Evolutionary conservation across 2,329 filamentous ascomycete genomes (phyloP).

Genomic region (Fusarium begoniae): DNA sequence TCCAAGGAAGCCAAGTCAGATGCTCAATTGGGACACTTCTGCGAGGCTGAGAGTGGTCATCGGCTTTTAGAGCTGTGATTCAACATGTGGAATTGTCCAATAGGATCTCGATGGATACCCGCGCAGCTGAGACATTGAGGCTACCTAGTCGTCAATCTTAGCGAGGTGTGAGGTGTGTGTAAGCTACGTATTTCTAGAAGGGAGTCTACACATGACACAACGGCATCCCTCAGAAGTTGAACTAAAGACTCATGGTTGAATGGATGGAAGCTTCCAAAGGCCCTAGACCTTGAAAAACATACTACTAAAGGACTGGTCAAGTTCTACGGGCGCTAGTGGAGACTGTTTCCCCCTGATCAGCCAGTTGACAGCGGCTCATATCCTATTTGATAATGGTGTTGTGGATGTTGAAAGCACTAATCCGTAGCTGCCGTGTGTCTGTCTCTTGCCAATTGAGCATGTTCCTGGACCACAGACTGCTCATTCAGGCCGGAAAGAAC

Average conservation of each 20-base stretch:
- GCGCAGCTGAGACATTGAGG: conserved; percentile 28
- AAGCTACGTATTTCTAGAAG: conserved; percentile 10
- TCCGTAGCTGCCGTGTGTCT: conserved; percentile 7
- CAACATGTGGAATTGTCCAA: background rate
- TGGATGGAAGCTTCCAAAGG: background rate
- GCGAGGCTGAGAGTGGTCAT: background rate
- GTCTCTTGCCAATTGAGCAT: conserved; percentile 6
- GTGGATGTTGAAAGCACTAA: conserved; percentile 2
- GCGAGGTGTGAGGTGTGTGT: conserved; percentile 15
- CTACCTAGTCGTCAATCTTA: conserved; percentile 22
- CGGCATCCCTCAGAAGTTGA: background rate
- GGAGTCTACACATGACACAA: background rate
- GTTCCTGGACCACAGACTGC: conserved; percentile 9
- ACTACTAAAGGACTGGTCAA: background rate
- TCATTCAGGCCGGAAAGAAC: conserved; percentile 12
- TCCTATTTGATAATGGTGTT: conserved; percentile 16
- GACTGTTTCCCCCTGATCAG: conserved; percentile 3
- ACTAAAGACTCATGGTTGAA: background rate
- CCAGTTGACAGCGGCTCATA: conserved; percentile 28
- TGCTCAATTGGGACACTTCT: background rate
- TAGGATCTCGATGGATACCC: background rate
- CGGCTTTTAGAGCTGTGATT: conserved; percentile 2
- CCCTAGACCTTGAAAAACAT: conserved; percentile 2
- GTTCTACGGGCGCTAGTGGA: conserved; percentile 2
- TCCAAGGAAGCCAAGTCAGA: background rate